These are phyloP conservation scores for Xylariaceae sp. DNA, from an alignment of 2,329 filamentous ascomycete species.

Conservation along the genomic window DNA sequence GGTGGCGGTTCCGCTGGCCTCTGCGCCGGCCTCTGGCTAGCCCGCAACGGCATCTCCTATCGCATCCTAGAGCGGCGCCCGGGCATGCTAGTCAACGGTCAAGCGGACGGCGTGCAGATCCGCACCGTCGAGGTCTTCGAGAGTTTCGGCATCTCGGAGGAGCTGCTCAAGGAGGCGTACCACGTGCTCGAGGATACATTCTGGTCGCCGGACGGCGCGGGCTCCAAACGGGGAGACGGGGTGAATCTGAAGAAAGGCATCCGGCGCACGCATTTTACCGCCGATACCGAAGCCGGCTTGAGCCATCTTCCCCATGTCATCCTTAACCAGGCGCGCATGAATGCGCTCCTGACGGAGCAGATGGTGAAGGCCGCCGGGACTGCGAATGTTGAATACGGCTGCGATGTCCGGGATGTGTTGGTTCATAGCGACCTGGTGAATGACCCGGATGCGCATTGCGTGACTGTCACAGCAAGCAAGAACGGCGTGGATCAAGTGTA, in stretches of 20 bases:
- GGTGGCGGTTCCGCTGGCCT: slow-evolving; percentile 61
- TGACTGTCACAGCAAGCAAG: slow-evolving; percentile 42
- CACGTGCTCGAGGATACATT: slow-evolving; percentile 57
- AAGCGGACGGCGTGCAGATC: slow-evolving; percentile 61
- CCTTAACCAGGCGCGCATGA: slow-evolving; percentile 52
- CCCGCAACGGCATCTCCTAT: slow-evolving; percentile 52
- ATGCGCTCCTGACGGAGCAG: slow-evolving; percentile 50
- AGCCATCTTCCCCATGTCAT: slow-evolving; percentile 55
- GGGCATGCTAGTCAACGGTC: slow-evolving; percentile 53
- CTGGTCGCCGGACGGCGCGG: slow-evolving; percentile 41
- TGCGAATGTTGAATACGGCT: slow-evolving; percentile 52
- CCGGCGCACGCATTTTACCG: slow-evolving; percentile 42
- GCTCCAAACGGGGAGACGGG: background rate
- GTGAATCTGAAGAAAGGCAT: slow-evolving; percentile 33
- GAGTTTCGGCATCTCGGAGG: slow-evolving; percentile 52
- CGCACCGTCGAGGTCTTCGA: slow-evolving; percentile 61
- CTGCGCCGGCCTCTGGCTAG: slow-evolving; percentile 57
- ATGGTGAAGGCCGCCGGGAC: slow-evolving; percentile 41
- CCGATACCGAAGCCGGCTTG: slow-evolving; percentile 51
- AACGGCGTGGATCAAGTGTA: slow-evolving; percentile 39
- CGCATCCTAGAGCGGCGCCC: slow-evolving; percentile 54
- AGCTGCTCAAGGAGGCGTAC: slow-evolving; percentile 52
- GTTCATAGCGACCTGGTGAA: slow-evolving; percentile 40
- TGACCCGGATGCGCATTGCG: slow-evolving; percentile 40
- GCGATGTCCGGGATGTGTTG: slow-evolving; percentile 46